Base-by-base conservation (phyloP, 169 alveolate genomes). In the Plasmodium malariae region DNA sequence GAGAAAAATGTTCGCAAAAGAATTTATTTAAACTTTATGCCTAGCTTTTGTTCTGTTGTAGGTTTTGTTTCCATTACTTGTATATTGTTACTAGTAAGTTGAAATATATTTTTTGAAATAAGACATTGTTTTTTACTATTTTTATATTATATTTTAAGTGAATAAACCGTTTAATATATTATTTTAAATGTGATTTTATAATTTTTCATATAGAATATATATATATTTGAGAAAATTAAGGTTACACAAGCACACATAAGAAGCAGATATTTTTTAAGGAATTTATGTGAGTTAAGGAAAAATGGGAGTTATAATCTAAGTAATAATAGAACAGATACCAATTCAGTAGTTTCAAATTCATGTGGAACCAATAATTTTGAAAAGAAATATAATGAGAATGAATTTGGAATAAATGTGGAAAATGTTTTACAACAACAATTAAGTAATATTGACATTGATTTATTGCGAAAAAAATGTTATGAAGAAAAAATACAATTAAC, bases 381-480 rank as follows among this genome's bases (percentile, higher is more conserved):
- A 9, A 2, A 28, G 7, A 63, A 63, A 28, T 0, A 17, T 24
- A 21, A 21, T 7, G n/a, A 0, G 28, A 28, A 5, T 7, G 6
- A 63, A 24, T 21, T 7, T 63, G 2, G 9, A 11, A 63, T 24
- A 28, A 28, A 28, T 63, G 54, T 32, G 19, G 73, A 63, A 4
- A 63, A 63, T 5, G 11, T 24, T 24, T 36, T 40, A 63, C 17
- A 32, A 63, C 5, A 32, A 63, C 6, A 26, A 28, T 12, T 28
- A 7, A 28, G 7, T 28, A 17, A 36, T 26, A 21, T 24, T 63
- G 34, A 63, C 17, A 9, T 63, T 24, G n/a, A 32, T 63, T 9
- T 4, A 63, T 14, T 63, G 43, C 73, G 73, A 14, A 28, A 63
- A 28, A 63, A 63, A 63, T 63, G 73, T 63, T 63, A n/a, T 63